These are phyloP conservation scores for Chloropicon primus DNA, from an alignment of 139 green algal species.

Conservation along the genomic window DNA sequence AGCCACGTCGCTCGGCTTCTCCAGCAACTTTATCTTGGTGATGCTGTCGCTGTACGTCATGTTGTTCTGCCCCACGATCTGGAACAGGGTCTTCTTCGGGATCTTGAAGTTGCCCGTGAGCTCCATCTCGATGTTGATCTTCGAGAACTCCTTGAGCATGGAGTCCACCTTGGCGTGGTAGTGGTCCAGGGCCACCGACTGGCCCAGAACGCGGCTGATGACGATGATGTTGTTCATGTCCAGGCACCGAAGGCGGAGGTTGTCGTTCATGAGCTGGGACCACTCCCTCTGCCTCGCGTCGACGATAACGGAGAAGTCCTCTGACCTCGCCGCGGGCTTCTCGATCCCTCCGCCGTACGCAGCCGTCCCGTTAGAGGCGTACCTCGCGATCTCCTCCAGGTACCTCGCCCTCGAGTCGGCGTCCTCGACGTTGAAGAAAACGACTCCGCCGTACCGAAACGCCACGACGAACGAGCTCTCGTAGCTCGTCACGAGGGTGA, in stretches of 20 bases:
- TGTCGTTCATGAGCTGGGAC: constrained; percentile 20
- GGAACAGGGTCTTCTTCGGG: constrained; percentile 32
- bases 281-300: constrained; percentile 2
- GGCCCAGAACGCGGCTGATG: constrained; percentile 34
- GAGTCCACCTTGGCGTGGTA: constrained; percentile 37
- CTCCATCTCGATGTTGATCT: constrained; percentile 43
- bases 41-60: constrained; percentile 50
- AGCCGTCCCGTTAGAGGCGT: background rate
- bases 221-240: constrained; percentile 38
- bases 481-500: background rate
- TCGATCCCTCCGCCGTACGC: background rate
- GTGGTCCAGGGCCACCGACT: constrained; percentile 43
- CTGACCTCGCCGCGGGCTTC: background rate
- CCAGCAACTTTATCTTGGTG: constrained; percentile 37
- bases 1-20: constrained; percentile 36
- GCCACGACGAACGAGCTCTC: constrained; percentile 18
- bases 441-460: constrained; percentile 36
- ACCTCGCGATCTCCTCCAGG: background rate
- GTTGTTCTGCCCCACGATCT: constrained; percentile 45
- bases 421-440: constrained; percentile 35
- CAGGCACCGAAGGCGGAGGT: constrained; percentile 22
- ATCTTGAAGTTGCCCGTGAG: constrained; percentile 28
- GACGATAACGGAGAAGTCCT: constrained; percentile 27
- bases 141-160: constrained; percentile 34
- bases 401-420: background rate